Base-by-base conservation (phyloP, 768 basidiomycete genomes). In the Termitomyces heimii region DNA sequence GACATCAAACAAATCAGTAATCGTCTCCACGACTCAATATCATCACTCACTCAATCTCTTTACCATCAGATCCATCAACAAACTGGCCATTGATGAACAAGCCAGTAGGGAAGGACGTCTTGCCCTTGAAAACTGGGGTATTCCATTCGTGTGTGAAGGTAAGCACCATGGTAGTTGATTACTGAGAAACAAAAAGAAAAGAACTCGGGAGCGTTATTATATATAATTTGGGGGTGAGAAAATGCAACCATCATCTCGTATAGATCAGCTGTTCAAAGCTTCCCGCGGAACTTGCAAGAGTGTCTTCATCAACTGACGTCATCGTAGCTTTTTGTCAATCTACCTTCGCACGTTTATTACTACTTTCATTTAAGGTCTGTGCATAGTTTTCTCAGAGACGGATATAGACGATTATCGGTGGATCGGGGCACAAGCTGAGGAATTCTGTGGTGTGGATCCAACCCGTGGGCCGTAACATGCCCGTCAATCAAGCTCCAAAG, bases 81-180 rank as follows among this genome's bases (percentile, higher is more conserved):
- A 82, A 92, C 71, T 90, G 66, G 63, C 84, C 84, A 68, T 82
- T 75, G 72, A 94, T 89, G 76, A 82, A 92, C 60, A 91, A 68
- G 35, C 91, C 89, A 4, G 88, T 87, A 57, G 70, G 68, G 68
- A 89, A 82, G 22, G 71, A 73, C 35, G 78, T 75, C 62, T 80
- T 80, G 43, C 84, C 85, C 69, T 80, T 85, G 81, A 70, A 87
- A 54, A 70, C 60, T 45, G 68, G 72, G 2, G 76, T 79, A 55
- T 84, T 65, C 66, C 83, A 87, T 26, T 80, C 72, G 75, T 85
- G 69, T 2, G 69, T 63, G 67, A 78, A 78, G 4, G 66, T 69
- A 12, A 55, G 45, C 22, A 71, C 68, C 72, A 75, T 74, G 35
- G 43, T 66, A 47, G 60, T 55, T 26, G 49, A 54, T 54, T 32